phyloP scores from a whole-genome alignment of 768 basidiomycete genomes.

The Trametes cubensis region DNA sequence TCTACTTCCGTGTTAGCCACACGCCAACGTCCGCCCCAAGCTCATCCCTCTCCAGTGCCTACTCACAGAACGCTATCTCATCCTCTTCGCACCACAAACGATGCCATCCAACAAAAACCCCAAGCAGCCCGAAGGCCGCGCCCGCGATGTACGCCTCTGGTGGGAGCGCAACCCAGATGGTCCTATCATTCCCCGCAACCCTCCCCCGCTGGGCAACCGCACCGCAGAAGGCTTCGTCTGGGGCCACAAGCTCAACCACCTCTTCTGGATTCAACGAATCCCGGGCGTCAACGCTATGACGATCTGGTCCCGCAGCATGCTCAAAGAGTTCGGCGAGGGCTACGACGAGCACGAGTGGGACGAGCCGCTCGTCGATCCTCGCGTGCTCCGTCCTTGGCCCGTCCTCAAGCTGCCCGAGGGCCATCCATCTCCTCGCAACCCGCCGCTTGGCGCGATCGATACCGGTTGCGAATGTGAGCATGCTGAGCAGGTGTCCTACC shows the following conservation, averaged over 20 bases:
- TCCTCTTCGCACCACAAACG: neutral
- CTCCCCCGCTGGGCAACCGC: constrained; percentile 19
- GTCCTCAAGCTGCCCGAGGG: constrained; percentile 20
- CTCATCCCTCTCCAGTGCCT: neutral
- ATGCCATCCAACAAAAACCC: neutral
- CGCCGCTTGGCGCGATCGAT: constrained; percentile 13
- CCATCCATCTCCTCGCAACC: neutral
- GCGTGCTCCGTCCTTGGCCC: constrained; percentile 26
- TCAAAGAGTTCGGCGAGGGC: constrained; percentile 36
- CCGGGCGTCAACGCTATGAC: constrained; percentile 31
- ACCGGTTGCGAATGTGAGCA: constrained; percentile 14
- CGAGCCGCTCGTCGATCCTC: constrained; percentile 23
- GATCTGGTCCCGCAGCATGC: constrained; percentile 39
- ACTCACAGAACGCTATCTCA: neutral
- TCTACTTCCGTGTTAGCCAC: neutral
- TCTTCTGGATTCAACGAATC: constrained; percentile 21
- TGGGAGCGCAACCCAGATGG: constrained; percentile 27
- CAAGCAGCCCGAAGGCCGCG: neutral
- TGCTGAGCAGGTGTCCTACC: constrained; percentile 6
- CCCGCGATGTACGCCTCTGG: constrained; percentile 18
- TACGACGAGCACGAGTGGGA: constrained; percentile 24
- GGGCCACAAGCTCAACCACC: constrained; percentile 15
- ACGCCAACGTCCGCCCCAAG: neutral
- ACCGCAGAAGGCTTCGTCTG: constrained; percentile 23
- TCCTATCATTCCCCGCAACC: constrained; percentile 11